Evolutionary conservation across 495 filamentous ascomycete species (phyloP).

Genomic region (Sordaria brevicollis): DNA sequence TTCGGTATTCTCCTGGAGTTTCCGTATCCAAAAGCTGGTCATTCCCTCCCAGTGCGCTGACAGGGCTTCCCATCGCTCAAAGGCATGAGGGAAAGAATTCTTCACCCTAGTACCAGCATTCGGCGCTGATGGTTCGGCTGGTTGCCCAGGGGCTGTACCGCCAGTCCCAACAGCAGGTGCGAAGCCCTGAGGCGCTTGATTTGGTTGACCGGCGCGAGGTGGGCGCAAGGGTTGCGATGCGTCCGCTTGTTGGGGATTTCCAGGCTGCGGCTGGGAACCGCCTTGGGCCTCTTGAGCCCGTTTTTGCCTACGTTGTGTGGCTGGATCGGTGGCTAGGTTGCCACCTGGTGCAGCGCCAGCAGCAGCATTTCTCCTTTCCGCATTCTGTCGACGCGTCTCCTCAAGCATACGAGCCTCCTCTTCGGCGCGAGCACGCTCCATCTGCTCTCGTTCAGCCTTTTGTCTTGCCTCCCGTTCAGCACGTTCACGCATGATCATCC

Average conservation of each 20-base stretch:
- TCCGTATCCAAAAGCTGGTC: slow-evolving; percentile 92
- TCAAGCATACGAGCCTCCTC: slow-evolving; percentile 44
- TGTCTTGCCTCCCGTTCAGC: slow-evolving; percentile 51
- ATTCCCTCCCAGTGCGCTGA: slow-evolving; percentile 98
- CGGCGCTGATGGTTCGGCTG: slow-evolving; percentile 22
- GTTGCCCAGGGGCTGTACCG: slow-evolving; percentile 13
- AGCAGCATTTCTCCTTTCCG: slow-evolving; percentile 41
- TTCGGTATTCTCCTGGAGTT: slow-evolving; percentile 78
- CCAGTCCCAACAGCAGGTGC: slow-evolving; percentile 1
- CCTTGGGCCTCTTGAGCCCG: slow-evolving; percentile 18
- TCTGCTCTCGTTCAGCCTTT: slow-evolving; percentile 48
- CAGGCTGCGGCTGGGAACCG: slow-evolving; percentile 1
- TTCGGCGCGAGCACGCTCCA: slow-evolving; percentile 40
- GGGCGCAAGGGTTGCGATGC: slow-evolving; percentile 14
- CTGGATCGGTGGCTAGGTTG: slow-evolving; percentile 21
- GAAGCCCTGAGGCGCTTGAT: slow-evolving; percentile 11
- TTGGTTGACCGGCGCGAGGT: slow-evolving; percentile 13
- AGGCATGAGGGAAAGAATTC: slow-evolving; percentile 82
- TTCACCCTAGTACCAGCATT: slow-evolving; percentile 24
- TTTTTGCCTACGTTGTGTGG: slow-evolving; percentile 32
- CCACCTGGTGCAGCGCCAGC: slow-evolving; percentile 49
- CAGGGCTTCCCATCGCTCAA: slow-evolving; percentile 92
- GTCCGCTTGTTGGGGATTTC: slow-evolving; percentile 2
- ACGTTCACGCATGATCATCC: slow-evolving; percentile 68
- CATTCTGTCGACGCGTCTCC: slow-evolving; percentile 36